Evolutionary conservation across 371 early-diverging fungal genomes (phyloP).

Genomic region (Mortierella sp.): DNA sequence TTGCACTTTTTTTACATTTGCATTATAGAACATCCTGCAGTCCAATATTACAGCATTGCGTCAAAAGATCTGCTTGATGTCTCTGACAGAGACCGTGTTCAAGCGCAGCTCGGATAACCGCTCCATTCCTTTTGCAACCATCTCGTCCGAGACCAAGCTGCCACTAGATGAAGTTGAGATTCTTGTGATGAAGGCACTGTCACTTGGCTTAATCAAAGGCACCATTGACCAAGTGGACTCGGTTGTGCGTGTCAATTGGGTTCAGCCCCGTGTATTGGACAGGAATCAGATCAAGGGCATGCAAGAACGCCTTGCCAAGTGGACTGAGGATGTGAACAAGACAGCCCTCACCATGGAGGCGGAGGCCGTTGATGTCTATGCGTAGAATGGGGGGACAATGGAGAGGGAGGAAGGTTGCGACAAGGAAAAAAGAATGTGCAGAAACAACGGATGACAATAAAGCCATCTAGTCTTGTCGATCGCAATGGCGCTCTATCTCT

Average conservation of each 20-base stretch:
- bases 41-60: slow-evolving; percentile 78
- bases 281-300: slow-evolving; percentile 86
- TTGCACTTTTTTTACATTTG: background rate
- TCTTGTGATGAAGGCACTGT: slow-evolving; percentile 96
- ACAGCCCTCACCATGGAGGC: slow-evolving; percentile 69
- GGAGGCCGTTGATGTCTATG: slow-evolving; percentile 60
- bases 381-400: slow-evolving; percentile 16
- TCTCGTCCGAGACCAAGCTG: slow-evolving; percentile 89
- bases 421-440: background rate
- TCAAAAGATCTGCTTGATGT: slow-evolving; percentile 97
- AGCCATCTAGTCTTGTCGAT: too few relatives aligned
- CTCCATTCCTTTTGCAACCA: slow-evolving; percentile 83
- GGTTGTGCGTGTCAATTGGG: slow-evolving; percentile 91
- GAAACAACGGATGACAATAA: slow-evolving; percentile 1
- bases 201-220: slow-evolving; percentile 91
- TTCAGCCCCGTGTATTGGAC: slow-evolving; percentile 96
- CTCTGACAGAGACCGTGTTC: slow-evolving; percentile 94
- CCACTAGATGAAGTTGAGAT: slow-evolving; percentile 93
- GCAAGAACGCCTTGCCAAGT: slow-evolving; percentile 67
- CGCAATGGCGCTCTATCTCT: too few relatives aligned
- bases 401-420: background rate
- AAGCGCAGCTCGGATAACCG: slow-evolving; percentile 85
- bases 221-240: slow-evolving; percentile 95
- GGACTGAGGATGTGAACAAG: slow-evolving; percentile 67
- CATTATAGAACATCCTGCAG: slow-evolving; percentile 66